Evolutionary conservation across 495 filamentous ascomycete species (phyloP).

Genomic region (Penicillium turbatum): DNA sequence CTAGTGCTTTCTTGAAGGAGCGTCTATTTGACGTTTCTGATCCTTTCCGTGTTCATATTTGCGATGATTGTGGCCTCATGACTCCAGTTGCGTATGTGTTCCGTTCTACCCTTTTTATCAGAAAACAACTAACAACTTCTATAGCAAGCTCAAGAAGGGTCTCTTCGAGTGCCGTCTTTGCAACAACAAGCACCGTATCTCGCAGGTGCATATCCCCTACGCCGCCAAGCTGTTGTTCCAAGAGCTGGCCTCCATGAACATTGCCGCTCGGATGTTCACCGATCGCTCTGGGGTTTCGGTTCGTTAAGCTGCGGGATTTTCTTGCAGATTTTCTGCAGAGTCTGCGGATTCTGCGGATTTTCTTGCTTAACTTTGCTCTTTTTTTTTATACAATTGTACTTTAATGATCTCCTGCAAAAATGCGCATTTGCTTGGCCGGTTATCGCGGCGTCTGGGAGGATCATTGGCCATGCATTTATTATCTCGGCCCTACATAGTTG

Average conservation of each 20-base stretch:
- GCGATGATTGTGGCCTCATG: slow-evolving; percentile 98
- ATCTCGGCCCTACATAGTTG: slow-evolving; percentile 27
- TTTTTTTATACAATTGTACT: slow-evolving; percentile 12
- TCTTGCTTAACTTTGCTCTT: slow-evolving; percentile 9
- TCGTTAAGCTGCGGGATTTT: slow-evolving; percentile 28
- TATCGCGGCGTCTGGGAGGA: slow-evolving; percentile 27
- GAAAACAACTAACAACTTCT: slow-evolving; percentile 23
- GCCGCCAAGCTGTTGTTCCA: slow-evolving; percentile 98
- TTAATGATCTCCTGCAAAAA: slow-evolving; percentile 31
- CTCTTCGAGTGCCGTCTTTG: slow-evolving; percentile 95
- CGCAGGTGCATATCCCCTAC: slow-evolving; percentile 95
- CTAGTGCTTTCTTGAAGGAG: slow-evolving; percentile 95
- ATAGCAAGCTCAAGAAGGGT: slow-evolving; percentile 88
- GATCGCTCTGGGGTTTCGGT: slow-evolving; percentile 53
- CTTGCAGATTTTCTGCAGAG: too few species aligned
- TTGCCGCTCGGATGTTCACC: slow-evolving; percentile 94
- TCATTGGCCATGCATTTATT: slow-evolving; percentile 18
- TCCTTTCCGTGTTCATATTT: slow-evolving; percentile 97
- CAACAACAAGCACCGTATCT: slow-evolving; percentile 97
- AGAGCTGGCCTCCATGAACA: slow-evolving; percentile 96
- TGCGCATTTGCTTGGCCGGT: slow-evolving; percentile 19
- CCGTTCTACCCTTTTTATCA: neutral
- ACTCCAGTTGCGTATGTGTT: slow-evolving; percentile 92
- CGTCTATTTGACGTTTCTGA: slow-evolving; percentile 94
- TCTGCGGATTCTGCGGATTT: too few species aligned